These are phyloP conservation scores for Deuterostichococcus epilithicus DNA, from an alignment of 139 green algal species.

Conservation along the genomic window DNA sequence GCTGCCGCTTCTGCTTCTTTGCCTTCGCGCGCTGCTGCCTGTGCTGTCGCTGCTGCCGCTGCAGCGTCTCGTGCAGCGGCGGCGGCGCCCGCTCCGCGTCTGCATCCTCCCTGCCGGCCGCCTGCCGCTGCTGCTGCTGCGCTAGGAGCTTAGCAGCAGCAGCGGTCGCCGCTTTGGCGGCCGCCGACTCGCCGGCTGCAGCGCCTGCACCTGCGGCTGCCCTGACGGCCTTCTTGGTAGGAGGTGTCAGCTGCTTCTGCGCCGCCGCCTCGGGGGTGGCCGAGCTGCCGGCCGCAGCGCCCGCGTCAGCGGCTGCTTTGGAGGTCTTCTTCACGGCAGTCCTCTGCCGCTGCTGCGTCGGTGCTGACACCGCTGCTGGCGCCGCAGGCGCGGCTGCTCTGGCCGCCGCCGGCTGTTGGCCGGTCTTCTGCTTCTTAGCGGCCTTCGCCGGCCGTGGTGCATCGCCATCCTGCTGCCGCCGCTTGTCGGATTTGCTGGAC, in stretches of 20 bases:
- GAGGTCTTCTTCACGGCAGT: neutral
- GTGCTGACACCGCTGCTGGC: neutral
- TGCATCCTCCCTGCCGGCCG: neutral
- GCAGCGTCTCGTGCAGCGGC: neutral
- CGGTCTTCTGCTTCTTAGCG: neutral
- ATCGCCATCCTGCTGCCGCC: no score
- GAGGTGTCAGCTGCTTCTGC: neutral
- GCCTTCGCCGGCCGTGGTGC: neutral
- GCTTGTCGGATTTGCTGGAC: no score
- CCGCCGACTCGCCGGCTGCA: neutral
- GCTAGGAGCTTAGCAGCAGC: neutral
- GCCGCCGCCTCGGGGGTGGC: neutral
- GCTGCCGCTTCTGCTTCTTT: neutral
- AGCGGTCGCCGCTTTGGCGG: neutral
- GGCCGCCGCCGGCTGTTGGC: neutral
- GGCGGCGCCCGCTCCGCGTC: no score
- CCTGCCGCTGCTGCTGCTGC: neutral
- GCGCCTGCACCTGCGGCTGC: neutral
- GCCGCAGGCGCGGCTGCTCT: neutral
- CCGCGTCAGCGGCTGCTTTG: neutral
- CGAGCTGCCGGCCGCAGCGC: neutral
- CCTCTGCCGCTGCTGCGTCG: neutral
- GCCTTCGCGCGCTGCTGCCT: neutral
- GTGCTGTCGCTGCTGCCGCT: neutral
- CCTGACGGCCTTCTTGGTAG: neutral